Conservation (phyloP, 2,329 filamentous ascomycete species). For the Penicillium sp. region DNA sequence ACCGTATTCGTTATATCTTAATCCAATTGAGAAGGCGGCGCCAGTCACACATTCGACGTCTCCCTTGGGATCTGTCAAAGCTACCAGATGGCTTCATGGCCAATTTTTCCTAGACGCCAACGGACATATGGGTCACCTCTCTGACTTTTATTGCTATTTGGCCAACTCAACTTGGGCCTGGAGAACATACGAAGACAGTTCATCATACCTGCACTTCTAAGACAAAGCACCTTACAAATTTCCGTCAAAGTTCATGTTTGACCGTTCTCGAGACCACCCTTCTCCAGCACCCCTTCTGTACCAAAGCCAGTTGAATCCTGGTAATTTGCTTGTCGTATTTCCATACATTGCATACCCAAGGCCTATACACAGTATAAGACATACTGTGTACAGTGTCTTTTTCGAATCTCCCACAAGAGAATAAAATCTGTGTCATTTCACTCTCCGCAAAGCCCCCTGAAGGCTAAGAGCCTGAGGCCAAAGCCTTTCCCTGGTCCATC, state of each 20-base stretch:
- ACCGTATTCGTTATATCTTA: too few species aligned
- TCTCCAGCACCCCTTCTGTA: too few species aligned
- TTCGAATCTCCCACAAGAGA: neutral
- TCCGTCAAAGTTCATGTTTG: too few species aligned
- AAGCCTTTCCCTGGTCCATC: neutral
- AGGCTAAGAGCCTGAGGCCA: neutral
- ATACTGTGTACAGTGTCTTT: too few species aligned
- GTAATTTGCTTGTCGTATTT: neutral
- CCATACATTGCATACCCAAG: neutral
- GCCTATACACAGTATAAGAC: too few species aligned
- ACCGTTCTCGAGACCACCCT: too few species aligned
- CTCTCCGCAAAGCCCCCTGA: neutral
- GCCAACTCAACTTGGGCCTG: conserved; percentile 57
- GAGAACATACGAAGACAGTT: conserved; percentile 57
- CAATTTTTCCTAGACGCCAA: conserved; percentile 55
- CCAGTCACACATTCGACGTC: conserved; percentile 31
- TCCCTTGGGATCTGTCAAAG: conserved; percentile 55
- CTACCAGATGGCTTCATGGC: conserved; percentile 57
- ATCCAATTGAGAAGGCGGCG: too few species aligned
- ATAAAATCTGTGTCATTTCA: neutral
- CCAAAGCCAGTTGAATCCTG: too few species aligned
- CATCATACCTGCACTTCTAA: too few species aligned
- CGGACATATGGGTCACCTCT: conserved; percentile 58
- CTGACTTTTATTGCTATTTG: conserved; percentile 61
- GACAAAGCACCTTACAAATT: too few species aligned